Evolutionary conservation across 768 basidiomycete genomes (phyloP).

Genomic region (Lentinus tigrinus): DNA sequence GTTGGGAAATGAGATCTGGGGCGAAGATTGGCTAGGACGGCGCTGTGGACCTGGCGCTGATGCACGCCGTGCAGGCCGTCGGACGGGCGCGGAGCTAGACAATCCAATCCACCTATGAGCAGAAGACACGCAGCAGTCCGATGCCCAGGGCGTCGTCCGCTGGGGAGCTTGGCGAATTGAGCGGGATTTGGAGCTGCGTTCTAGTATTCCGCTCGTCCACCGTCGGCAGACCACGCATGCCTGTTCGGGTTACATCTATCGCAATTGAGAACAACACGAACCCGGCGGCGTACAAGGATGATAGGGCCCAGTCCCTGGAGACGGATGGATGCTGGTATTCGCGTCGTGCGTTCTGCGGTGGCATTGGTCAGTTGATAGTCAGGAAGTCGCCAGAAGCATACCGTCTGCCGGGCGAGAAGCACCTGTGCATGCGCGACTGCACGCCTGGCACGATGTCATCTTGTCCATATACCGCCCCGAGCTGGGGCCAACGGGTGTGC

Average conservation of each 20-base stretch:
- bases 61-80: not conserved
- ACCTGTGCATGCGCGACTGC: not conserved
- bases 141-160: not conserved
- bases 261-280: not conserved
- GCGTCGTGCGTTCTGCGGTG: not conserved
- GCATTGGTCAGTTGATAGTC: constrained; percentile 1
- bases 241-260: constrained; percentile 3
- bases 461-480: not conserved
- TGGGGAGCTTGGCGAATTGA: constrained; percentile 5
- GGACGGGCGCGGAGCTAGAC: not conserved
- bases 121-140: not conserved
- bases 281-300: not conserved
- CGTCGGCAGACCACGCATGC: not conserved
- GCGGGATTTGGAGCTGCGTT: constrained; percentile 2
- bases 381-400: not conserved
- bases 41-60: not conserved
- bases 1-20: constrained; percentile 1
- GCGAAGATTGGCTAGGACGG: not conserved
- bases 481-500: not conserved
- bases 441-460: constrained; percentile 2
- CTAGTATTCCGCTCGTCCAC: not conserved
- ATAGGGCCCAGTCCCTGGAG: constrained; percentile 6
- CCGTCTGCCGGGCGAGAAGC: not conserved
- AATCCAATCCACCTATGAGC: not conserved
- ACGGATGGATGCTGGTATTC: not conserved